These are phyloP conservation scores for Monotropa hypopitys DNA, from an alignment of 179 eudicot species.

Conservation along the genomic window DNA sequence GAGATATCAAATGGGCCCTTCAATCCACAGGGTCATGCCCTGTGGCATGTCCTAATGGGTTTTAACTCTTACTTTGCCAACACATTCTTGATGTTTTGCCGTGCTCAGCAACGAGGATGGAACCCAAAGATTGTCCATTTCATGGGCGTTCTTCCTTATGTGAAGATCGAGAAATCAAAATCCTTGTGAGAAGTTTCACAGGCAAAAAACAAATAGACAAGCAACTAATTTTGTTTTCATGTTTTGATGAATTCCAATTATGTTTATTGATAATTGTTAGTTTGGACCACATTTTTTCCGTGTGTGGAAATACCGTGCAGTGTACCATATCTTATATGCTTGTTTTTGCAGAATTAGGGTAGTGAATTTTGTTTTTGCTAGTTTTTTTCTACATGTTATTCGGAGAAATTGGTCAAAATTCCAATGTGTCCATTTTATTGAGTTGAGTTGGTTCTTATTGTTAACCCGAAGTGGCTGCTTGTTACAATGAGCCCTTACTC, in stretches of 20 bases:
- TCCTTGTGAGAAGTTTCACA: slow-evolving; percentile 29
- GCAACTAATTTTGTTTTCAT: background rate
- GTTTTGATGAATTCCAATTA: background rate
- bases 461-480: no score
- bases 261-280: background rate
- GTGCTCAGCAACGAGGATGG: slow-evolving; percentile 87
- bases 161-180: slow-evolving; percentile 72
- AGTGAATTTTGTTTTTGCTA: background rate
- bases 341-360: background rate
- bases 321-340: slow-evolving; percentile 11
- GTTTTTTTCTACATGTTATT: background rate
- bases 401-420: background rate
- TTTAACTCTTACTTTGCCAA: slow-evolving; percentile 79
- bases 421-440: no score
- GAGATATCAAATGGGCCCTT: slow-evolving; percentile 42
- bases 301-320: background rate
- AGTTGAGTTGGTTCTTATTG: no score
- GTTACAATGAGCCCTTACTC: no score
- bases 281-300: background rate
- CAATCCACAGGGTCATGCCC: slow-evolving; percentile 88
- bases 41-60: slow-evolving; percentile 84
- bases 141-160: slow-evolving; percentile 58
- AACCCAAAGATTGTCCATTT: slow-evolving; percentile 47
- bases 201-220: background rate
- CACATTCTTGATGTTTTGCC: slow-evolving; percentile 85